Percentiles rank a stretch among this genome's conserved stretches.
Conservation (phyloP, 345 rosid species). For the Hibiscus syriacus region DNA sequence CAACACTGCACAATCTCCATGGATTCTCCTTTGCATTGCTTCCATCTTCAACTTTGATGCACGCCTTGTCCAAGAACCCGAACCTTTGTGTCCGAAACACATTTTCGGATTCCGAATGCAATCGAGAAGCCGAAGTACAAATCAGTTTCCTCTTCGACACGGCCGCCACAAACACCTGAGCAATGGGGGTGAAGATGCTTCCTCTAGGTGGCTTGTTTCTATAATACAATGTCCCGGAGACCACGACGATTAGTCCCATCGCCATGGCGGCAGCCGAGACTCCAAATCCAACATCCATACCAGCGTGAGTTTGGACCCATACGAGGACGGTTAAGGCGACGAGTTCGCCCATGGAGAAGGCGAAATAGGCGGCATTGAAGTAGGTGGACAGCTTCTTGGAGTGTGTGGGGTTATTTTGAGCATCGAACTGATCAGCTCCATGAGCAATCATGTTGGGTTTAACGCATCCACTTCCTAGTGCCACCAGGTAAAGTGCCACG, state of each 20-base stretch:
- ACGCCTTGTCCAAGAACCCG: slow-evolving; percentile 93
- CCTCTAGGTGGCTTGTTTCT: slow-evolving; percentile 82
- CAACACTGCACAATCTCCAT: slow-evolving; percentile 77
- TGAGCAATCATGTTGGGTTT: slow-evolving; percentile 99
- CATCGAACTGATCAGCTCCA: slow-evolving; percentile 83
- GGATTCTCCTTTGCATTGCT: slow-evolving; percentile 49
- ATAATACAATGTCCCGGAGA: slow-evolving; percentile 66
- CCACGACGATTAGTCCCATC: slow-evolving; percentile 65
- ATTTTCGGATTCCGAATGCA: neutral
- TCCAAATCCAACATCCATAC: slow-evolving; percentile 95
- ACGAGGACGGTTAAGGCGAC: slow-evolving; percentile 78
- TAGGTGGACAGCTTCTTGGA: slow-evolving; percentile 77
- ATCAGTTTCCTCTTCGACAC: slow-evolving; percentile 56
- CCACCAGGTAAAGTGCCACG: slow-evolving; percentile 81
- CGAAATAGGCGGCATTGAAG: slow-evolving; percentile 91
- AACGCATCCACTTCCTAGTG: slow-evolving; percentile 94
- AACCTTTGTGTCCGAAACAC: neutral
- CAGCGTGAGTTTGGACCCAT: slow-evolving; percentile 95
- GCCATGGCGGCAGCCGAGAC: slow-evolving; percentile 94
- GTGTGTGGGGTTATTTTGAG: slow-evolving; percentile 37
- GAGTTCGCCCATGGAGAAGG: slow-evolving; percentile 87
- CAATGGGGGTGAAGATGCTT: slow-evolving; percentile 74
- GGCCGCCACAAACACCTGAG: slow-evolving; percentile 92
- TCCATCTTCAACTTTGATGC: slow-evolving; percentile 54
- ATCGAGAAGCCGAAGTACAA: slow-evolving; percentile 20